Evolutionary conservation across 305 asterid species (phyloP).

Genomic region (Lippia alba): DNA sequence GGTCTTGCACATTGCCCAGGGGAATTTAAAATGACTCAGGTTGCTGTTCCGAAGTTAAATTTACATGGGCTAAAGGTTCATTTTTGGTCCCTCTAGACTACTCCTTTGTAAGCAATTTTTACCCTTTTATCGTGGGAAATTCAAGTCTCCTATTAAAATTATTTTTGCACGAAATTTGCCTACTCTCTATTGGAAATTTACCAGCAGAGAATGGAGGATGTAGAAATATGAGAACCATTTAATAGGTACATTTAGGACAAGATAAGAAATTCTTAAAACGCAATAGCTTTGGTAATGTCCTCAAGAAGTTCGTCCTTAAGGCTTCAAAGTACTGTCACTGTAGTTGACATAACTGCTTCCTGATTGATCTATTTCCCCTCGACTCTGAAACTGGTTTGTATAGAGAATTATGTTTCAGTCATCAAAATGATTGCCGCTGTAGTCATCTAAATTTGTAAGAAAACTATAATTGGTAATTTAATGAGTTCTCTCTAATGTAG

Average conservation of each 20-base stretch:
- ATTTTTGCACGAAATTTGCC: not conserved
- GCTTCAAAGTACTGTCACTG: not conserved
- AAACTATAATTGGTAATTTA: not conserved
- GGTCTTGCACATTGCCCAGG: constrained; percentile 38
- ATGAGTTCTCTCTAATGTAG: not conserved
- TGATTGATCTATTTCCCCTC: too few species aligned
- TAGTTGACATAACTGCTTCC: too few species aligned
- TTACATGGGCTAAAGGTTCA: constrained; percentile 42
- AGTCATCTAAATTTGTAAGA: not conserved
- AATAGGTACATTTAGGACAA: not conserved
- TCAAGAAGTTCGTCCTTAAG: not conserved
- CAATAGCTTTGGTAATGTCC: too few species aligned
- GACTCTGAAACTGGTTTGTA: too few species aligned
- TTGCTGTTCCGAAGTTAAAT: constrained; percentile 34
- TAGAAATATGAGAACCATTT: not conserved
- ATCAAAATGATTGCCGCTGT: too few species aligned
- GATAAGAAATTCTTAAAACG: not conserved
- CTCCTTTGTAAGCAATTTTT: not conserved
- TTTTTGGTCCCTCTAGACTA: constrained; percentile 11
- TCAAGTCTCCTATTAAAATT: constrained; percentile 4
- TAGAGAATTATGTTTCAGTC: too few species aligned
- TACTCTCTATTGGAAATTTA: not conserved
- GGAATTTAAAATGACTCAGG: constrained; percentile 29
- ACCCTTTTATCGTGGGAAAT: not conserved
- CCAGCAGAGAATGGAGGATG: not conserved